These are phyloP conservation scores for Dothideomycetes sp. DNA, from an alignment of 2,329 filamentous ascomycete species.

Conservation along the genomic window DNA sequence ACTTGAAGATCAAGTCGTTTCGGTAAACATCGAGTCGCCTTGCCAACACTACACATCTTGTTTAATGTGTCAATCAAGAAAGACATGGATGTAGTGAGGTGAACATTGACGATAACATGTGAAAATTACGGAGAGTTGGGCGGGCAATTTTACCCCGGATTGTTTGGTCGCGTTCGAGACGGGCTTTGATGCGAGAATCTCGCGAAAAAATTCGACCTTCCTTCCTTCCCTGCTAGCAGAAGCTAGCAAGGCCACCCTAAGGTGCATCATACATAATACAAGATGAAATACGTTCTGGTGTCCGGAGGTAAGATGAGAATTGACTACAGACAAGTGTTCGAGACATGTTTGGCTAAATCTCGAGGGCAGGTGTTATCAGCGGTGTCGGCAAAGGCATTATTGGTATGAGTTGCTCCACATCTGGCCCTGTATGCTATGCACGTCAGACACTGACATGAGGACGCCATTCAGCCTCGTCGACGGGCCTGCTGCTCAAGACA, in stretches of 20 bases:
- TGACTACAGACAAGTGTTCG: neutral
- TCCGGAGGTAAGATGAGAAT: slow-evolving; percentile 54
- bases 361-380: slow-evolving; percentile 42
- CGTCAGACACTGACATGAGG: slow-evolving; percentile 18
- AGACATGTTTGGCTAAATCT: slow-evolving; percentile 7
- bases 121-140: too few relatives aligned
- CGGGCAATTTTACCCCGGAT: too few relatives aligned
- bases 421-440: slow-evolving; percentile 3
- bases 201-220: slow-evolving; percentile 19
- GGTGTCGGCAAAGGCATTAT: slow-evolving; percentile 59
- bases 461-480: slow-evolving; percentile 52
- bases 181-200: neutral
- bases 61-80: too few relatives aligned
- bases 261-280: slow-evolving; percentile 30
- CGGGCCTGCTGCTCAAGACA: slow-evolving; percentile 70
- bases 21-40: too few relatives aligned
- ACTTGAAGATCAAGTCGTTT: too few relatives aligned
- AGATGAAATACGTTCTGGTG: slow-evolving; percentile 75
- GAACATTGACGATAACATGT: too few relatives aligned
- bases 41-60: too few relatives aligned
- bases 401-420: slow-evolving; percentile 43
- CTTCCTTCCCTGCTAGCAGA: slow-evolving; percentile 35
- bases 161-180: too few relatives aligned
- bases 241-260: slow-evolving; percentile 32
- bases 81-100: too few relatives aligned